These are phyloP conservation scores for Suillus spraguei DNA, from an alignment of 768 basidiomycete genomes.

Conservation along the genomic window DNA sequence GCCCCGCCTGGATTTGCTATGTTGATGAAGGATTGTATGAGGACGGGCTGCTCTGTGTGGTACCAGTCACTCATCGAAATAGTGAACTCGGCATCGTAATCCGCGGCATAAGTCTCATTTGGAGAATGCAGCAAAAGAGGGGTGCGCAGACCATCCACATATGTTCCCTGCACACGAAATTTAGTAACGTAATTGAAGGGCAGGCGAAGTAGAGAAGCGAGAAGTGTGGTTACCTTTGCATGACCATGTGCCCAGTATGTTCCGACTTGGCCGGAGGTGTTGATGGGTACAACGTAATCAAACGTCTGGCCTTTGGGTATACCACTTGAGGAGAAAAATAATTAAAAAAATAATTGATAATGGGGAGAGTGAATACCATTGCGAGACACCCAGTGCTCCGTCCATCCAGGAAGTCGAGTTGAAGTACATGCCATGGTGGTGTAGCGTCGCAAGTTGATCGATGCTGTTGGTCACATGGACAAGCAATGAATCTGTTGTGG, in stretches of 20 bases:
- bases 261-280: conserved; percentile 71
- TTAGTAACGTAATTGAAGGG: background rate
- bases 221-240: conserved; percentile 42
- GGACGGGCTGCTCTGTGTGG: conserved; percentile 67
- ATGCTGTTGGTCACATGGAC: conserved; percentile 80
- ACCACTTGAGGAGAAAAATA: conserved; percentile 47
- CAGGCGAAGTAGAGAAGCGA: background rate
- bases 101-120: conserved; percentile 52
- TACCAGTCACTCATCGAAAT: conserved; percentile 93
- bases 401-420: conserved; percentile 88
- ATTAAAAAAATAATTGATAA: background rate
- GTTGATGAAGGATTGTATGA: conserved; percentile 69
- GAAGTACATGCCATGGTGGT: conserved; percentile 97
- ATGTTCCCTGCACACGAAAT: conserved; percentile 63
- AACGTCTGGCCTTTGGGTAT: conserved; percentile 74
- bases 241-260: conserved; percentile 85
- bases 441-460: conserved; percentile 67
- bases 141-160: conserved; percentile 91
- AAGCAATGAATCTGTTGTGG: conserved; percentile 68
- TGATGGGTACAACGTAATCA: conserved; percentile 74
- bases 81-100: conserved; percentile 90
- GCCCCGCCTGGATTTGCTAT: conserved; percentile 79
- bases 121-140: conserved; percentile 78
- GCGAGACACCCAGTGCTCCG: conserved; percentile 79
- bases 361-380: too few relatives aligned